phyloP scores from a whole-genome alignment of 768 basidiomycete species.

The Chalciporus chontae region DNA sequence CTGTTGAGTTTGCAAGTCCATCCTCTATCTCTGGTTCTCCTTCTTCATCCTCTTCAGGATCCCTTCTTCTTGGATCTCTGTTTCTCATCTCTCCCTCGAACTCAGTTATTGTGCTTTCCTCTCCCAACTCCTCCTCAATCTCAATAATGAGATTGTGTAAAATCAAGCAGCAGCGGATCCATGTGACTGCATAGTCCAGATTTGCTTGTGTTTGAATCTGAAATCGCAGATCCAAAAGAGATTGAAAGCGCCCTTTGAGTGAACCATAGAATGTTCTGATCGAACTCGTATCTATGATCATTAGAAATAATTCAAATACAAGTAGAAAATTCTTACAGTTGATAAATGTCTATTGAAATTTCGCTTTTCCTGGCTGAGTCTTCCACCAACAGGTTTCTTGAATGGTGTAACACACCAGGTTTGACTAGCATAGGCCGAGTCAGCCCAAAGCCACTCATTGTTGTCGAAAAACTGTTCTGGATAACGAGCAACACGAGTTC shows the following conservation, averaged over 20 bases:
- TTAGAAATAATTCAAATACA: neutral
- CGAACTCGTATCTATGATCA: constrained; percentile 22
- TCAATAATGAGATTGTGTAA: constrained; percentile 12
- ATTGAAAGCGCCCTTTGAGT: constrained; percentile 15
- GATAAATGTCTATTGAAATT: constrained; percentile 20
- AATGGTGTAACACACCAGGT: constrained; percentile 24
- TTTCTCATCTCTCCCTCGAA: neutral
- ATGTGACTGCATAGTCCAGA: constrained; percentile 1
- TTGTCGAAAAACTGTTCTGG: constrained; percentile 1
- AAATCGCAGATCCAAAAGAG: constrained; percentile 1
- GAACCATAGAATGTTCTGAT: constrained; percentile 14
- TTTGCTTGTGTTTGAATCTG: constrained; percentile 5
- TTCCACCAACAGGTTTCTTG: constrained; percentile 17
- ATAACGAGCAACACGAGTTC: neutral
- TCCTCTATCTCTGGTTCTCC: neutral
- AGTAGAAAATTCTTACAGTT: constrained; percentile 15
- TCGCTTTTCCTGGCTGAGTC: constrained; percentile 13
- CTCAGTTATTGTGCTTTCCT: neutral
- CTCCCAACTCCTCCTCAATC: constrained; percentile 9
- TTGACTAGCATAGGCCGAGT: constrained; percentile 4
- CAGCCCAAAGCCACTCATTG: constrained; percentile 12
- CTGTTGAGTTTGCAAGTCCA: neutral
- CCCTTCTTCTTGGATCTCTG: neutral
- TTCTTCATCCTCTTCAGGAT: neutral
- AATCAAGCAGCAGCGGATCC: constrained; percentile 9